Base-by-base conservation (phyloP, 1,284 basidiomycete species). In the Coniferiporia weirii region DNA sequence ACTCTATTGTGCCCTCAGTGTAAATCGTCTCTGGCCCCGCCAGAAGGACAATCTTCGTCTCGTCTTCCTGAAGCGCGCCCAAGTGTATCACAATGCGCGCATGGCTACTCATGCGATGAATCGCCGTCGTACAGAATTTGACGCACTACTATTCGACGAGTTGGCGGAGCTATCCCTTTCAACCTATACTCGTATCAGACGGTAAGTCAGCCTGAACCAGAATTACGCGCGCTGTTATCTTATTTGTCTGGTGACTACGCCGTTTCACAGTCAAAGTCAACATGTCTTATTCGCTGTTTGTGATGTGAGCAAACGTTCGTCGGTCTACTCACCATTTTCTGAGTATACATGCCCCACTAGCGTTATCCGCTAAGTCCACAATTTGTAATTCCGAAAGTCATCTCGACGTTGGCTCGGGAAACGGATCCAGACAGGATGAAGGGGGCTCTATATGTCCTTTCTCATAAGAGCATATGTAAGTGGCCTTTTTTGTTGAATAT, bases 361-460 rank as follows among this genome's bases (percentile, higher is more conserved):
- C 87, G 89, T 67, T 98, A 90, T 66, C 81, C 93, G 58, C 88
- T 94, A 47, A 89, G 92, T 1, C 90, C 89, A 61, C 79, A 85
- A 61, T 81, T 89, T 63, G 82, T 82, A 54, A 77, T 93, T 55
- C 87, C 91, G 1, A 77, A 77, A 22, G 75, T 95, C 38, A 87
- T 96, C 66, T 80, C 86, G 46, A 85, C 91, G 0, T 71, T 92
- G 49, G 72, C 76, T 56, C 88, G 86, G 67, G 92, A 89, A 4
- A 87, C 81, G 61, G 91, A 94, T 67, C 92, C 95, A 20, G 96
- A 98, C 73, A 82, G 89, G 53, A 97, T 97, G 86, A 99, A 99
- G 71, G 91, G 92, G 10, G 95, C 95, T 6, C 76, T 99, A 19
- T 95, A 97, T 70, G 80, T 95, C 22, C 76, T 99, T 8, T 87